A percentile compares a stretch with the other conserved stretches of the same genome.
These are phyloP conservation scores for Croton laevigatus DNA, from an alignment of 441 rosid genomes.

Conservation along the genomic window DNA sequence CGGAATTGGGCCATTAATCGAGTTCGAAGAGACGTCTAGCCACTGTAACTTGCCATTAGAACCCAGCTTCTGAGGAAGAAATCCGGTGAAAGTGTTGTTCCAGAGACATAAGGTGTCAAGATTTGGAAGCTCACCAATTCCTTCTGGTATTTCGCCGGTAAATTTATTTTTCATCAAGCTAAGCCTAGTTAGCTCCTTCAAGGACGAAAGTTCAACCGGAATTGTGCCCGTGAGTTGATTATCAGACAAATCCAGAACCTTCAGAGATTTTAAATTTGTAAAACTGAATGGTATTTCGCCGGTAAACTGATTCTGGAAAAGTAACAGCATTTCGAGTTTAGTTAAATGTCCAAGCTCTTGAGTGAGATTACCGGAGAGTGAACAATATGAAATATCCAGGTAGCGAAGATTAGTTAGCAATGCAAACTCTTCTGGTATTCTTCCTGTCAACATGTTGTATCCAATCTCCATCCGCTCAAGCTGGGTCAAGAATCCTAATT, in stretches of 20 bases:
- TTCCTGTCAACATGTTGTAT: constrained; percentile 57
- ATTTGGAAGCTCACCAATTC: constrained; percentile 57
- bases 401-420: constrained; percentile 53
- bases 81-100: constrained; percentile 71
- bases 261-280: constrained; percentile 44
- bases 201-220: constrained; percentile 48
- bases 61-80: constrained; percentile 78
- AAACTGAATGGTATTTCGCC: constrained; percentile 71
- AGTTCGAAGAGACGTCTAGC: constrained; percentile 78
- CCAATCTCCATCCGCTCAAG: constrained; percentile 79
- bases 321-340: constrained; percentile 49
- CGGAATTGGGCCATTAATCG: constrained; percentile 71
- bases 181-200: constrained; percentile 53
- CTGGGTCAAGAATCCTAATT: constrained; percentile 52
- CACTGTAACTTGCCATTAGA: constrained; percentile 58
- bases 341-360: constrained; percentile 57
- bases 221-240: constrained; percentile 68
- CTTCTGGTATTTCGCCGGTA: constrained; percentile 60
- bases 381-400: constrained; percentile 60
- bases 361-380: constrained; percentile 62
- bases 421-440: constrained; percentile 54
- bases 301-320: constrained; percentile 50
- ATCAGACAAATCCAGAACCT: constrained; percentile 61
- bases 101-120: constrained; percentile 60
- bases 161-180: constrained; percentile 60